Conservation (phyloP, 495 filamentous ascomycete genomes). For the Cryomyces antarcticus region DNA sequence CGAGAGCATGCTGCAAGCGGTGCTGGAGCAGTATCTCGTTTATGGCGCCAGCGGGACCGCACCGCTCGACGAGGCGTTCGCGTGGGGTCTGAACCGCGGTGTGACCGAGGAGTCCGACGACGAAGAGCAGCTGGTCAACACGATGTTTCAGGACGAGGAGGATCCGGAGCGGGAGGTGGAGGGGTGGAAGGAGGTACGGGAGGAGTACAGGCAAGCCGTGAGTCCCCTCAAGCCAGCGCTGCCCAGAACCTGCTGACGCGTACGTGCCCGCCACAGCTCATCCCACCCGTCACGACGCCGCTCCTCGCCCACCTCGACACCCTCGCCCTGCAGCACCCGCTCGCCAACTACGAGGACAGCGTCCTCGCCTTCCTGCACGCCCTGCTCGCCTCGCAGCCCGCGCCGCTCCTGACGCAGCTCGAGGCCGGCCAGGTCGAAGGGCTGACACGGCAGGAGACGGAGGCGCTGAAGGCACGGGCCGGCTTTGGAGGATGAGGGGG, state of each 20-base stretch:
- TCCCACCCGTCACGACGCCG: constrained; percentile 1
- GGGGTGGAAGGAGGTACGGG: constrained; percentile 10
- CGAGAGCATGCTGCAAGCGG: constrained; percentile 30
- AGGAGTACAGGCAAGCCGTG: constrained; percentile 6
- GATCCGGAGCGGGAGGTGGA: constrained; percentile 9
- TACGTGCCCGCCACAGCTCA: no score
- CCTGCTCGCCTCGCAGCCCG: constrained; percentile 5
- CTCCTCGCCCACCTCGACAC: constrained; percentile 9
- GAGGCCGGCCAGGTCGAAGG: constrained; percentile 14
- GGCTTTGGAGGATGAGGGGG: no score
- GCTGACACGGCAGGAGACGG: constrained; percentile 10
- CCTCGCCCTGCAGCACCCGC: not conserved
- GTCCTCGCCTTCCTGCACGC: constrained; percentile 10
- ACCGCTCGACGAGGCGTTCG: constrained; percentile 11
- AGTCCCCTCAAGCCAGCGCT: constrained; percentile 3
- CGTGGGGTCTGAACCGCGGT: constrained; percentile 12
- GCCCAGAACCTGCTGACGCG: constrained; percentile 1
- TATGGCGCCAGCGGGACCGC: constrained; percentile 11
- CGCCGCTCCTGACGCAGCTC: constrained; percentile 16
- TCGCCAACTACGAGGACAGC: constrained; percentile 6
- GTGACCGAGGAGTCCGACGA: constrained; percentile 6
- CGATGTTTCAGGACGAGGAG: constrained; percentile 10
- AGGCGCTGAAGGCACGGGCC: no score
- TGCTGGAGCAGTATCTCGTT: constrained; percentile 25
- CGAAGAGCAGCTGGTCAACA: constrained; percentile 8